Percentiles rank a stretch among this genome's conserved stretches.
These are phyloP conservation scores for Pseudocercospora fijiensis DNA, from an alignment of 2,329 filamentous ascomycete genomes.

Conservation along the genomic window DNA sequence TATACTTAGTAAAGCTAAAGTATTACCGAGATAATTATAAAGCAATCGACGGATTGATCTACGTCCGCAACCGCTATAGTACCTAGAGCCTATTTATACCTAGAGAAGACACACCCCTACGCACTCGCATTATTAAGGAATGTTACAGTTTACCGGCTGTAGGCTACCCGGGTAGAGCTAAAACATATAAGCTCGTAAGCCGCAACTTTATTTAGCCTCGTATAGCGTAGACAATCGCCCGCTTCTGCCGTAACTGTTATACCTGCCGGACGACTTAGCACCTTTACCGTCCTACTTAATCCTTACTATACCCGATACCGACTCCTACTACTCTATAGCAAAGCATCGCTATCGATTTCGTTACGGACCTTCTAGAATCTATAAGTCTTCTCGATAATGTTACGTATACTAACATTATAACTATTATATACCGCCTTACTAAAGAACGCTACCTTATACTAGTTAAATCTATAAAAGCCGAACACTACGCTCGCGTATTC, in stretches of 20 bases:
- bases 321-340: neutral
- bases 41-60: neutral
- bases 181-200: neutral
- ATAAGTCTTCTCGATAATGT: no score
- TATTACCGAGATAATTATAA: neutral
- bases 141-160: neutral
- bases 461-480: slow-evolving; percentile 1
- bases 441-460: slow-evolving; percentile 2
- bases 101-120: neutral
- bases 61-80: neutral
- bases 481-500: slow-evolving; percentile 1
- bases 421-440: neutral
- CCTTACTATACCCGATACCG: neutral
- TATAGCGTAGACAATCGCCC: neutral
- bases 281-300: neutral
- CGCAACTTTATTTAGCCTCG: neutral
- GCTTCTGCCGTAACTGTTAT: neutral
- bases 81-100: neutral
- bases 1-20: neutral
- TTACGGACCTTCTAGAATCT: neutral
- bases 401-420: slow-evolving; percentile 1
- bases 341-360: slow-evolving; percentile 2
- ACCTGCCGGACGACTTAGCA: neutral
- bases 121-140: neutral
- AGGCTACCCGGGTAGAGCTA: neutral